Evolutionary conservation across 257 asterid species (phyloP), one percentile per base, ranked within the genome.

Genomic region (Solanum sitiens): DNA sequence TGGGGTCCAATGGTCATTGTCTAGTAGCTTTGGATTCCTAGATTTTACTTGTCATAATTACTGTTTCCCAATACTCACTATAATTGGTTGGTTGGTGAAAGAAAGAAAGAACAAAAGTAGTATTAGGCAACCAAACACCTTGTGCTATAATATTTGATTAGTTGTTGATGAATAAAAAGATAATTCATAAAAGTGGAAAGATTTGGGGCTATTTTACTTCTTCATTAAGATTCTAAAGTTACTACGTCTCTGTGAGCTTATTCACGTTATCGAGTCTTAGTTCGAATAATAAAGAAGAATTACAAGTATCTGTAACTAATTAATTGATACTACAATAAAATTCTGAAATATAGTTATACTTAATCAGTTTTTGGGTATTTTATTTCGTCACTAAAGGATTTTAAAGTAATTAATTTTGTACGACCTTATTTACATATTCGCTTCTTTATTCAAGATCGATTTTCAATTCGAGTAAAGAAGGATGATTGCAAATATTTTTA

Each of bases 21-120:
- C 59, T 40, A 8, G 61, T 25, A 40, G 83, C 59, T 76, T 76
- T 76, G 83, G 83, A 76, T 76, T 76, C 83, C 83, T 40, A 76
- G 7, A 40, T 76, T 7, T 7, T 75, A 7, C 23, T 76, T 23
- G 35, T 76, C 4, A 75, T 75, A 14, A 12, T 75, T 75, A 40
- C 33, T 75, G 6, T 16, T 75, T 21, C 56, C 42, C 33, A 75
- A 21, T 74, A 35, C 20, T 39, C 83, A 39, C 83, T 50, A 39
- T 27, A 27, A 44, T n/a, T 40, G 56, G 35, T 40, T 40, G 83
- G 56, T 23, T 56, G 65, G 65, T 56, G 65, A 8, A 39, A 20
- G 7, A 7, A 73, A 37, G 82, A 74, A 74, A 21, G 53, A 74
- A 74, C 27, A 74, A 40, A 74, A 74, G 11, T 30, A 70, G 42